Evolutionary conservation across 2,329 filamentous ascomycete species (phyloP), one percentile per base, ranked within the genome.

Genomic region (Aspergillus candidus): DNA sequence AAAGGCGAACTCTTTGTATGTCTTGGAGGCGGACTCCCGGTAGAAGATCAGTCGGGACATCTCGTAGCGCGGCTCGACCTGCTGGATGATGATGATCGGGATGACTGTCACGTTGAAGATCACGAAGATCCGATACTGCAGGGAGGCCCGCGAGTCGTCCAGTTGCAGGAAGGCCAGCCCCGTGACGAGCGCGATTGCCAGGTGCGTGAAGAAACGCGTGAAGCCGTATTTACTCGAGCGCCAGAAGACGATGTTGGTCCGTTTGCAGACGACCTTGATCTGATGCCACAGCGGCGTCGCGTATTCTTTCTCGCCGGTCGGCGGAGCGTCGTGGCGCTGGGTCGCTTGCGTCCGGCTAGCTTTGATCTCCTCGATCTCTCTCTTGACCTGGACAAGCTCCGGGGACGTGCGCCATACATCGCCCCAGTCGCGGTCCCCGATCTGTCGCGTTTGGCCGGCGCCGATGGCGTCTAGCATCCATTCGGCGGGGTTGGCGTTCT

Each of bases 161-260:
- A 94, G 78, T 48, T 88, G 78, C 38, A 94, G 72, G 64, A 85
- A 95, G 30, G 84, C 84, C 11, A 94, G 75, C 54, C 89, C 89
- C 0, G 84, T 88, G 43, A 94, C 70, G 11, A 94, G 60, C 1
- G 86, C 83, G 52, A 94, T 86, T 48, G 82, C 78, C 47, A 91
- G 72, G 62, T 94, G 88, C 60, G 86, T 90, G 73, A 91, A 94
- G 13, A 94, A 72, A 13, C 88, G 80, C 1, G 88, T 94, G 65
- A 94, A 93, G 41, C 88, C 82, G 63, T 95, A 95, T 70, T 94
- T 89, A 31, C 86, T 86, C 2, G 84, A 86, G 34, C 89, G 78
- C 87, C 87, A 95, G 72, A 86, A 91, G 0, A 86, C 77, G 3
- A 88, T 72, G 63, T 88, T 85, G 52, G 83, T 88, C 45, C 90